These are phyloP conservation scores for Lactarius hatsudake DNA, from an alignment of 768 basidiomycete species.

Conservation along the genomic window DNA sequence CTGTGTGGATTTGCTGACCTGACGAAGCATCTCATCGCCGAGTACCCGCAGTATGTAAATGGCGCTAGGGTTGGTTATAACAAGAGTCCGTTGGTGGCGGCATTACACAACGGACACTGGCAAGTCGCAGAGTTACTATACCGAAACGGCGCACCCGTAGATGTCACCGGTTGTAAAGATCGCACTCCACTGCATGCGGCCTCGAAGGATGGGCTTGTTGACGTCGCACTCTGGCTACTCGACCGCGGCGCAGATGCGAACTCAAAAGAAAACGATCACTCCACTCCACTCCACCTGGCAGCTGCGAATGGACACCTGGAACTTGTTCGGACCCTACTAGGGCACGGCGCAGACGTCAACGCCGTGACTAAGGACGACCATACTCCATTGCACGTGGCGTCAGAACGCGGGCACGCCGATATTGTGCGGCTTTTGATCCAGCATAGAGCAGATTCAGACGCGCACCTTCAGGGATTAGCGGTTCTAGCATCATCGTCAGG, in stretches of 20 bases:
- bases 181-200: neutral
- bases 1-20: neutral
- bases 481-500: too few species aligned
- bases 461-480: too few species aligned
- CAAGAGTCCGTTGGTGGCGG: neutral
- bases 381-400: neutral
- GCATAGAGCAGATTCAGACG: too few species aligned
- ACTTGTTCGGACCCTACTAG: neutral
- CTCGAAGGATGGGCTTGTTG: neutral
- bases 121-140: neutral
- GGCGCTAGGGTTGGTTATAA: neutral
- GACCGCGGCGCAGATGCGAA: neutral
- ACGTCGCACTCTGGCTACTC: neutral
- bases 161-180: neutral
- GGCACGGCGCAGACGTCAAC: neutral
- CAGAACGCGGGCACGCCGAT: neutral
- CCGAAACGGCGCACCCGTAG: neutral
- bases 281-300: neutral
- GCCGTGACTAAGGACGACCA: neutral
- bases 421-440: neutral
- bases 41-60: neutral
- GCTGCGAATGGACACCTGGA: neutral
- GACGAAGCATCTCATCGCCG: neutral
- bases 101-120: neutral
- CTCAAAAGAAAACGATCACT: neutral